Base-by-base conservation (phyloP, 179 eudicot species). In the Nepenthes alata region DNA sequence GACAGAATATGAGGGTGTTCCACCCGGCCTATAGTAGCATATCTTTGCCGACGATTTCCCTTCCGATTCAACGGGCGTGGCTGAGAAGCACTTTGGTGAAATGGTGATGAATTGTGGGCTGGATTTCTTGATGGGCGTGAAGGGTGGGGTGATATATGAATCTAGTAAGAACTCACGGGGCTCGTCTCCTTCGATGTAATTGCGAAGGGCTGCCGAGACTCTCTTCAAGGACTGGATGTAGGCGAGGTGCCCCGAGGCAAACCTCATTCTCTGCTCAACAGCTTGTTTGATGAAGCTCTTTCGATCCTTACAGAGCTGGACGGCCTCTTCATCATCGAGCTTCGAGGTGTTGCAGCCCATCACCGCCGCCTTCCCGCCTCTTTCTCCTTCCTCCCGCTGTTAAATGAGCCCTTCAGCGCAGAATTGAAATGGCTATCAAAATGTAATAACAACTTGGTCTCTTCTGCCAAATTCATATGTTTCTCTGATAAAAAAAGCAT, bases 321-420 rank as follows among this genome's bases (percentile, higher is more conserved):
- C 95, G 3, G 84, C 90, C 75, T 89, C 98, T 75, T 89, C 98
- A 66, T 89, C 89, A 57, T 91, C 98, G 78, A 91, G 71, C 65
- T 86, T 91, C 3, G 98, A 91, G n/a, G 90, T 59, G 57, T 95
- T 89, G 82, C 98, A 91, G 77, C 98, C 98, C 98, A 91, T 88
- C 48, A 9, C 47, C 11, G 25, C 12, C 48, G 5, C 66, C 41
- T 70, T 7, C 35, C 65, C 54, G 39, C 59, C 55, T 56, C 52
- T 50, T 15, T 65, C 38, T 59, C 61, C 35, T 55, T 54, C 37
- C 8, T 25, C 25, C 47, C 5, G n/a, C 63, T 54, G 39, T 45
- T 41, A 13, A 62, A 11, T 35, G 58, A 48, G 61, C 12, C 57
- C 12, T 14, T 35, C 59, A 59, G 58, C 37, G 56, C 15, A 54